Base-by-base conservation (phyloP, 1,284 basidiomycete species). In the Pholiota adiposa region DNA sequence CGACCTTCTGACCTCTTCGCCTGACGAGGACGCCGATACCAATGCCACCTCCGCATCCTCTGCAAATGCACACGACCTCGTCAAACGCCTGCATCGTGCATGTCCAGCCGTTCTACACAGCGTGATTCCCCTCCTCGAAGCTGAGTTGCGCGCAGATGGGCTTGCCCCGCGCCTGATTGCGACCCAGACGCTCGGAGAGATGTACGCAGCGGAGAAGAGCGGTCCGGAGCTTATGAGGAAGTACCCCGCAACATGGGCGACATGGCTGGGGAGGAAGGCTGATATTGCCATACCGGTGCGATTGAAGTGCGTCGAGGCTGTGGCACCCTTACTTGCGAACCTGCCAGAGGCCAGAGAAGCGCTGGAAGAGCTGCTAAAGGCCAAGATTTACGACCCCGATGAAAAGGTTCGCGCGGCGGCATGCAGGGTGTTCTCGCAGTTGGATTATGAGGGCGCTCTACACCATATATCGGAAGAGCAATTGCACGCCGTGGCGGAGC, bases 41-140 rank as follows among this genome's bases (percentile, higher is more conserved):
- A 68, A 71, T 25, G 29, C 53, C 86, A 72, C 29, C 82, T 84
- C 60, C 81, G 83, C 16, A 84, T 91, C 58, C 82, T 97, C 53
- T 83, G 86, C 60, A 81, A 80, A 0, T 90, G 93, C 1, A 23
- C 96, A 99, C 73, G 83, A 87, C 43, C 89, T 98, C 61, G 90
- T 99, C 72, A 89, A 93, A 66, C 87, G 89, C 43, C 84, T 99
- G 27, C 89, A 93, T 73, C 84, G 85, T 27, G 83, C 90, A 19
- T 94, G 90, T 68, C 95, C 97, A 0, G 80, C 85, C 12, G 79
- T 98, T 14, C 78, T 99, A 0, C 87, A 93, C 67, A 95, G 91
- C 71, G 94, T 98, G 49, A 89, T 99, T 14, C 97, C 97, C 0
- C 90, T 96, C 60, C 84, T 99, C 12, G 96, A 97, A 73, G 92